Conservation (phyloP, 2,329 filamentous ascomycete species). For the Cucurbitaria berberidis region DNA sequence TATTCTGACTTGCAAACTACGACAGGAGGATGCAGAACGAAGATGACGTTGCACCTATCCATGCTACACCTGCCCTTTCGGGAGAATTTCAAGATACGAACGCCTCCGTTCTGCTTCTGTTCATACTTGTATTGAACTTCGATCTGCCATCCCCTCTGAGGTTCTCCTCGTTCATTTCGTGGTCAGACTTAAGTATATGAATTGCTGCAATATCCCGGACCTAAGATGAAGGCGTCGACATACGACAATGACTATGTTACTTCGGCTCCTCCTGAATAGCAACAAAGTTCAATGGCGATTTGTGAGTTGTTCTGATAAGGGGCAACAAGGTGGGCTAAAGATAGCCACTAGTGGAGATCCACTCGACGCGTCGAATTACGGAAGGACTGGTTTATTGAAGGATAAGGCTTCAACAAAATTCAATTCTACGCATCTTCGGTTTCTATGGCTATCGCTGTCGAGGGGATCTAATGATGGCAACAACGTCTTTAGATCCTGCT, state of each 20-base stretch:
- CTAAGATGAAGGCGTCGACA: not conserved
- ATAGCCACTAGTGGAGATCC: not conserved
- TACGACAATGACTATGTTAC: not conserved
- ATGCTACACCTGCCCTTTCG: no score
- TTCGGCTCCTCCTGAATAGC: not conserved
- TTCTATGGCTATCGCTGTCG: no score
- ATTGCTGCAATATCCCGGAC: not conserved
- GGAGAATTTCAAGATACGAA: no score
- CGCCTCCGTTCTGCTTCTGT: no score
- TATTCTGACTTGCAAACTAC: not conserved
- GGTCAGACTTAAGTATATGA: not conserved
- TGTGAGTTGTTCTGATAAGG: not conserved
- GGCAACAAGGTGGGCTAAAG: no score
- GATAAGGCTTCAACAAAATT: no score
- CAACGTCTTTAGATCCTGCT: no score
- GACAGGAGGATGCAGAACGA: not conserved
- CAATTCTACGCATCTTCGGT: no score
- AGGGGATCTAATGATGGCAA: no score
- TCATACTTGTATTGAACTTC: no score
- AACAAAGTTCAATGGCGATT: not conserved
- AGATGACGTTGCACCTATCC: not conserved
- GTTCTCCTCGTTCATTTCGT: not conserved
- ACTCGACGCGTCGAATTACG: not conserved
- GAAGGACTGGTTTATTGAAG: no score
- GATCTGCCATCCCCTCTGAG: no score